Conservation (phyloP, 2,329 filamentous ascomycete species). For the Colletotrichum phormii region DNA sequence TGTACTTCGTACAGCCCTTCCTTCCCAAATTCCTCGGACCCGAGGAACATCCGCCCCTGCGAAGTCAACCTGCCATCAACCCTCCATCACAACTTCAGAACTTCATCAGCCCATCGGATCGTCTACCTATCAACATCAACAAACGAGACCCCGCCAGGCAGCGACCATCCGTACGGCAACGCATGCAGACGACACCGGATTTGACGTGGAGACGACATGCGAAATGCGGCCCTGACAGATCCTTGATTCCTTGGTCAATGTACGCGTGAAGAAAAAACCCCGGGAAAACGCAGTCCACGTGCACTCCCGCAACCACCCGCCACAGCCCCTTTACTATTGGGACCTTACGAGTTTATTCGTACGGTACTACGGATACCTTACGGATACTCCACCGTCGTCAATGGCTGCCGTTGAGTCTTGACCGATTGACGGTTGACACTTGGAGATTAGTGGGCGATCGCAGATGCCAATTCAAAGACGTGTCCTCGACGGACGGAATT, state of each 20-base stretch:
- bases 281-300: not conserved
- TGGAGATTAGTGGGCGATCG: not conserved
- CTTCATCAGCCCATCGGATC: not conserved
- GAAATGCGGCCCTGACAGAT: not conserved
- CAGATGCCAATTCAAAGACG: not conserved
- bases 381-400: not conserved
- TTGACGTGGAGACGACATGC: not conserved
- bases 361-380: not conserved
- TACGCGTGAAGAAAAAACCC: not conserved
- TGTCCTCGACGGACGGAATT: not conserved
- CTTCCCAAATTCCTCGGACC: not conserved
- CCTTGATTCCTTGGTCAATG: not conserved
- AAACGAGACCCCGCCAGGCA: not conserved
- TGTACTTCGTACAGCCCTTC: not conserved
- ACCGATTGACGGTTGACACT: not conserved
- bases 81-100: not conserved
- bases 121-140: not conserved
- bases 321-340: not conserved
- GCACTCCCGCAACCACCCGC: slow-evolving; percentile 1
- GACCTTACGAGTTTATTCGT: too few species aligned
- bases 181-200: not conserved
- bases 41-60: not conserved
- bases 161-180: not conserved
- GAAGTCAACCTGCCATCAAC: not conserved
- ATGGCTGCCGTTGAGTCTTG: not conserved